These are phyloP conservation scores for Eimeria zaria DNA, from an alignment of 169 alveolate species.

Conservation along the genomic window DNA sequence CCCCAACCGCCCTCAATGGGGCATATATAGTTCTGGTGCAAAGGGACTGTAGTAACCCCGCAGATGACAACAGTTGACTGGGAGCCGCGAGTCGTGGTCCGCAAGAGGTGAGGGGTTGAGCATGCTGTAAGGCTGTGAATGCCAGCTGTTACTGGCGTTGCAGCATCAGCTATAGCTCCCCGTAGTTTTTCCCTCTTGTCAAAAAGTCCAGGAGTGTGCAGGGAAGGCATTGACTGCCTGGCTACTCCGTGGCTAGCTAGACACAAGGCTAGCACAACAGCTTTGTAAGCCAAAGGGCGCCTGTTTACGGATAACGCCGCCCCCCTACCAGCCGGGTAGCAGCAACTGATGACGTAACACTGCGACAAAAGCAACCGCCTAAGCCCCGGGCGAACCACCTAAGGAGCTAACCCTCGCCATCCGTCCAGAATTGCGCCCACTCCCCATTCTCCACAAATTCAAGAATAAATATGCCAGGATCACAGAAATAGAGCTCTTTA, in stretches of 20 bases:
- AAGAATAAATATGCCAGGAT: background rate
- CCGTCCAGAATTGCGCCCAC: background rate
- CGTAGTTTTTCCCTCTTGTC: conserved; percentile 24
- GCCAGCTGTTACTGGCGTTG: conserved; percentile 30
- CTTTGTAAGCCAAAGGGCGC: conserved; percentile 6
- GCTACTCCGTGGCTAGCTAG: conserved; percentile 15
- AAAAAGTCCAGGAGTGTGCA: conserved; percentile 50
- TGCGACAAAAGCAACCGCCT: conserved; percentile 50
- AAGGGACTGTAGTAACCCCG: conserved; percentile 11
- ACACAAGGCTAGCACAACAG: conserved; percentile 2
- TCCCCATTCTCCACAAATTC: background rate
- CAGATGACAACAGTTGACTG: background rate
- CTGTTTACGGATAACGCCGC: conserved; percentile 20
- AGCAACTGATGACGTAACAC: conserved; percentile 45
- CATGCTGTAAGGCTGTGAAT: conserved; percentile 3
- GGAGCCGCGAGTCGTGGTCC: conserved; percentile 37
- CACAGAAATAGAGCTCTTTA: background rate
- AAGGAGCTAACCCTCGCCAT: background rate
- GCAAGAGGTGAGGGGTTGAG: conserved; percentile 35
- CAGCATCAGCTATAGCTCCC: conserved; percentile 12
- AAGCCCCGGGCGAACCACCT: background rate
- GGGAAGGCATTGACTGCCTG: background rate
- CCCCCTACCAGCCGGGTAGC: conserved; percentile 30
- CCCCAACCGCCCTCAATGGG: conserved; percentile 10
- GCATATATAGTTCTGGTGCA: background rate